phyloP scores from a whole-genome alignment of 2,329 filamentous ascomycete species.

The Pseudonectria foliicola region DNA sequence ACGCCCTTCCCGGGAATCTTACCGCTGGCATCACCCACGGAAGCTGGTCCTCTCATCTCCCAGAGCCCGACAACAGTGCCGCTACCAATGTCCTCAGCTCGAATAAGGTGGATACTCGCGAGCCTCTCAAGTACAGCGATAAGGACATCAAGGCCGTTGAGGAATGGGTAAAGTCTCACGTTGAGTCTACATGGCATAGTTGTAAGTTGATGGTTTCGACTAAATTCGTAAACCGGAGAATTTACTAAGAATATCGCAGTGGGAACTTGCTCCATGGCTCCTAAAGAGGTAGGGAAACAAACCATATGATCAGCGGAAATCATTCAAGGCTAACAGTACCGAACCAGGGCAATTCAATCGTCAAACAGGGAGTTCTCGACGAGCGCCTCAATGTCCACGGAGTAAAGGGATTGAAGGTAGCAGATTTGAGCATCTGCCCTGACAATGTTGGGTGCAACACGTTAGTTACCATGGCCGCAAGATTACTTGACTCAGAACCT shows the following conservation, averaged over 20 bases:
- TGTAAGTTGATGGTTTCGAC: no score
- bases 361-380: constrained; percentile 72
- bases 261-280: constrained; percentile 70
- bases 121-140: constrained; percentile 59
- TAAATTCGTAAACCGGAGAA: no score
- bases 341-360: constrained; percentile 60
- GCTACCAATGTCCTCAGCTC: constrained; percentile 48
- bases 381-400: constrained; percentile 73
- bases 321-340: no score
- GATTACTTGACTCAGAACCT: constrained; percentile 7
- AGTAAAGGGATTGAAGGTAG: constrained; percentile 70
- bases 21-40: constrained; percentile 67
- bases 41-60: constrained; percentile 58
- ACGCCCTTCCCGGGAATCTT: constrained; percentile 66
- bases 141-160: constrained; percentile 59
- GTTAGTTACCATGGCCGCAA: constrained; percentile 31
- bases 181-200: constrained; percentile 69
- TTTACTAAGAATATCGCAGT: constrained; percentile 22
- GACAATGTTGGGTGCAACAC: constrained; percentile 70
- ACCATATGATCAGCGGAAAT: no score
- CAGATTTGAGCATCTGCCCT: constrained; percentile 68
- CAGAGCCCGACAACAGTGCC: constrained; percentile 44
- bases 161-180: constrained; percentile 64
- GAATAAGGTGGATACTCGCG: constrained; percentile 51
- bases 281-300: constrained; percentile 49